Conservation (phyloP, 495 filamentous ascomycete genomes). For the Podospora fimiseda region DNA sequence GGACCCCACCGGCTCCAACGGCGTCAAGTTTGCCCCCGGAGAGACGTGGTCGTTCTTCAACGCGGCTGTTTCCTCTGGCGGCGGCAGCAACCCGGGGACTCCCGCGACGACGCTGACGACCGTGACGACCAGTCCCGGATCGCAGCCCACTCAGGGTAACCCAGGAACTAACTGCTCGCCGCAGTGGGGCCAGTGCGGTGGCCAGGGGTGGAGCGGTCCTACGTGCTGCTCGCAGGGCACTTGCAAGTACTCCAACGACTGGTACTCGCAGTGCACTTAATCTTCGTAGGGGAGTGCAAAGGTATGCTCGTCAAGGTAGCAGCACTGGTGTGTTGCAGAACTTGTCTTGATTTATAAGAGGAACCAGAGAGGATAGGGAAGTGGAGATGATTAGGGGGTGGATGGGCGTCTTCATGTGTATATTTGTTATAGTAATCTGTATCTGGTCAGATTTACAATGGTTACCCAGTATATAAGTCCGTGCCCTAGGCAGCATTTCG, state of each 20-base stretch:
- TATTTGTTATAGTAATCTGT: no score
- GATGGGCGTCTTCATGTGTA: no score
- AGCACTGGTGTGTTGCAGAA: no score
- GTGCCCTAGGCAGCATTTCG: no score
- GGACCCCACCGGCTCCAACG: constrained; percentile 12
- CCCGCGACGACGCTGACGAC: constrained; percentile 1
- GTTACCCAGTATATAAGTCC: no score
- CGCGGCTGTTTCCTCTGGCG: constrained; percentile 2
- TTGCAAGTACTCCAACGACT: constrained; percentile 24
- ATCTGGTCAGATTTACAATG: no score
- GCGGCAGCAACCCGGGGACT: neutral
- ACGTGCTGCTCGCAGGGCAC: constrained; percentile 22
- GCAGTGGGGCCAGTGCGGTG: constrained; percentile 40
- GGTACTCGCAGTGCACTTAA: constrained; percentile 20
- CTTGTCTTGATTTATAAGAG: no score
- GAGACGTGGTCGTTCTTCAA: constrained; percentile 19
- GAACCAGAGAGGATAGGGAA: no score
- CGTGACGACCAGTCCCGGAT: neutral
- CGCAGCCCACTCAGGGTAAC: constrained; percentile 1
- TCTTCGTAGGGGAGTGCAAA: no score
- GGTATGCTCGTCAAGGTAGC: no score
- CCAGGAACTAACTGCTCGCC: constrained; percentile 6
- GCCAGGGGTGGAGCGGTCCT: constrained; percentile 31
- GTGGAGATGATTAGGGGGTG: no score
- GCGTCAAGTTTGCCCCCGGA: constrained; percentile 21